These are phyloP conservation scores for Myochromella boudieri DNA, from an alignment of 768 basidiomycete species.

Conservation along the genomic window DNA sequence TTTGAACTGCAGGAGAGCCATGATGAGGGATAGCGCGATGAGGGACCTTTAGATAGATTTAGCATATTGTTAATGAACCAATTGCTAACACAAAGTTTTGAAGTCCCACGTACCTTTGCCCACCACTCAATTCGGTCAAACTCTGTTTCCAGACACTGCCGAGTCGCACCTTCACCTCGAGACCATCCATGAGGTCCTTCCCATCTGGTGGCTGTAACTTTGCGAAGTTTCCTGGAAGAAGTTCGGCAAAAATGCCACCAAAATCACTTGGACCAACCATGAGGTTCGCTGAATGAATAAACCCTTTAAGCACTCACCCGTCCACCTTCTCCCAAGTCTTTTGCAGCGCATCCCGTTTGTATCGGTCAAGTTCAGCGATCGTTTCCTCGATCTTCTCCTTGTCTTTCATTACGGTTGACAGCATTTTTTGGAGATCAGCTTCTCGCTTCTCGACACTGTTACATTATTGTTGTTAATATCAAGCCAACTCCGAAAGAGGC, in stretches of 20 bases:
- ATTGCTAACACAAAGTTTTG: background rate
- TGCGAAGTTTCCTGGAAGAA: constrained; percentile 94
- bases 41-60: constrained; percentile 64
- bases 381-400: constrained; percentile 95
- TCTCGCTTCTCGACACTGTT: constrained; percentile 85
- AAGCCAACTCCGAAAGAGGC: background rate
- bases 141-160: constrained; percentile 98
- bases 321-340: constrained; percentile 98
- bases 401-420: constrained; percentile 85
- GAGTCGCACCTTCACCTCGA: constrained; percentile 95
- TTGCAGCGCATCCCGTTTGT: constrained; percentile 90
- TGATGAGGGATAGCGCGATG: constrained; percentile 96
- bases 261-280: constrained; percentile 69
- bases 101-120: constrained; percentile 90
- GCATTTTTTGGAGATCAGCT: constrained; percentile 80
- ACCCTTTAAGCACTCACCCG: constrained; percentile 50
- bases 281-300: constrained; percentile 1
- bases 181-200: constrained; percentile 89
- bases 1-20: constrained; percentile 99
- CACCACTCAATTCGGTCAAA: constrained; percentile 94
- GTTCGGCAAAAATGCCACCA: constrained; percentile 92
- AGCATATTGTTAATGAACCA: background rate
- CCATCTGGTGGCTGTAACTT: constrained; percentile 93
- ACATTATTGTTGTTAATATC: constrained; percentile 36
- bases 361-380: constrained; percentile 88